A percentile compares a stretch with the other conserved stretches of the same genome.
phyloP scores from a whole-genome alignment of 768 basidiomycete species.

The Crucibulum laeve region DNA sequence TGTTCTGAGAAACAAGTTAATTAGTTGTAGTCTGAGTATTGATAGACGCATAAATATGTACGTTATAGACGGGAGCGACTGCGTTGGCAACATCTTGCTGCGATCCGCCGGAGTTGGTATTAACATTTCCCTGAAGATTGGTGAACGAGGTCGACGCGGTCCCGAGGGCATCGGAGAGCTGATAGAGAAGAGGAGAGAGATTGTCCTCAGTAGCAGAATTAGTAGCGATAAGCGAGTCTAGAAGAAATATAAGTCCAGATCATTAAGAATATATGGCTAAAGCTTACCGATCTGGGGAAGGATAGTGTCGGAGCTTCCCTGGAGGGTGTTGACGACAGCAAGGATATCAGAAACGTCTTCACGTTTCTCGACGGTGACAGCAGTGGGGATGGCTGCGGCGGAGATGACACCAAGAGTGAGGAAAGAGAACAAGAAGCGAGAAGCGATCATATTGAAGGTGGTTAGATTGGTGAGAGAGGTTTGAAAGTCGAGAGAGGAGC shows the following conservation, averaged over 20 bases:
- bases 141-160: constrained; percentile 2
- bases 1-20: too few species aligned
- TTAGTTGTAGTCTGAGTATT: too few species aligned
- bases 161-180: not conserved
- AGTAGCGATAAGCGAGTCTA: not conserved
- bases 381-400: not conserved
- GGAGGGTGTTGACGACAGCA: not conserved
- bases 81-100: too few species aligned
- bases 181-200: not conserved
- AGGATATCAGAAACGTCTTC: not conserved
- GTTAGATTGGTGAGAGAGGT: too few species aligned
- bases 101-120: not conserved
- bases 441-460: not conserved
- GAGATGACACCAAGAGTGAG: not conserved
- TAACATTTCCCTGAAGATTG: constrained; percentile 4
- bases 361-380: not conserved
- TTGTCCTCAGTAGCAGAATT: not conserved
- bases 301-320: not conserved
- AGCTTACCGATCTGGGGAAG: constrained; percentile 1
- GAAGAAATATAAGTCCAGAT: not conserved
- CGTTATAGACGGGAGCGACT: too few species aligned
- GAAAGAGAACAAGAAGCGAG: constrained; percentile 2
- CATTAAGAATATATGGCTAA: not conserved
- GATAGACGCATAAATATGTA: too few species aligned
- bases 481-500: too few species aligned